A percentile compares a stretch with the other conserved stretches of the same genome.
phyloP scores from a whole-genome alignment of 2,329 filamentous ascomycete genomes.

The Myriosclerotinia duriaeana region DNA sequence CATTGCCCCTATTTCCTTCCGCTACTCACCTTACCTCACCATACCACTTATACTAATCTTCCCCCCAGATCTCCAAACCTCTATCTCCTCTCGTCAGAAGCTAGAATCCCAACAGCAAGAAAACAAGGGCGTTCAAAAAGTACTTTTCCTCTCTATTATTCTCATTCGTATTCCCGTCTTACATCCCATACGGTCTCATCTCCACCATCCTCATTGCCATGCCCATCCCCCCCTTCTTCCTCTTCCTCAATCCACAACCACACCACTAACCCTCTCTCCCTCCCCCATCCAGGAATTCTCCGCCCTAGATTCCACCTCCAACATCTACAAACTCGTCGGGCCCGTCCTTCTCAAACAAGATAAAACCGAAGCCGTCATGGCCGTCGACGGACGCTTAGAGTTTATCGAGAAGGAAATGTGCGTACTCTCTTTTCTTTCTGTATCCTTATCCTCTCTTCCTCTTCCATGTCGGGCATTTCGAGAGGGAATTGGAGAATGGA shows the following conservation, averaged over 20 bases:
- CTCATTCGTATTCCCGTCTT: neutral
- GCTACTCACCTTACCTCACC: neutral
- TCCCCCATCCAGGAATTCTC: constrained; percentile 68
- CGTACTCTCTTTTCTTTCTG: constrained; percentile 39
- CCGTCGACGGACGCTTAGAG: constrained; percentile 85
- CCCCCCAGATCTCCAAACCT: constrained; percentile 71
- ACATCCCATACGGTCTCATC: neutral
- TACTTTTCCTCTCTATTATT: constrained; percentile 40
- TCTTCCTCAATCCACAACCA: too few species aligned
- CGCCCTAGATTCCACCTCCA: constrained; percentile 73
- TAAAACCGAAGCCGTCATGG: constrained; percentile 82
- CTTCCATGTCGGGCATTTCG: neutral
- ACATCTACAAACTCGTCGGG: constrained; percentile 93
- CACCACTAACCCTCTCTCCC: constrained; percentile 10
- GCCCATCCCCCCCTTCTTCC: too few species aligned
- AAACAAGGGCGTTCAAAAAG: constrained; percentile 83
- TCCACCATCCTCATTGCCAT: constrained; percentile 27
- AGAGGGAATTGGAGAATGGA: neutral
- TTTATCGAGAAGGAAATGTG: constrained; percentile 95
- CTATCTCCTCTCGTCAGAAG: constrained; percentile 79
- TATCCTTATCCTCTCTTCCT: neutral
- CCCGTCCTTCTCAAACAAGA: constrained; percentile 95
- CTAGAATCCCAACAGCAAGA: constrained; percentile 93
- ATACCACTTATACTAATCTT: neutral
- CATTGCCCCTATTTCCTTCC: neutral